phyloP scores from a whole-genome alignment of 2,329 filamentous ascomycete genomes.

The Akanthomyces muscarius region DNA sequence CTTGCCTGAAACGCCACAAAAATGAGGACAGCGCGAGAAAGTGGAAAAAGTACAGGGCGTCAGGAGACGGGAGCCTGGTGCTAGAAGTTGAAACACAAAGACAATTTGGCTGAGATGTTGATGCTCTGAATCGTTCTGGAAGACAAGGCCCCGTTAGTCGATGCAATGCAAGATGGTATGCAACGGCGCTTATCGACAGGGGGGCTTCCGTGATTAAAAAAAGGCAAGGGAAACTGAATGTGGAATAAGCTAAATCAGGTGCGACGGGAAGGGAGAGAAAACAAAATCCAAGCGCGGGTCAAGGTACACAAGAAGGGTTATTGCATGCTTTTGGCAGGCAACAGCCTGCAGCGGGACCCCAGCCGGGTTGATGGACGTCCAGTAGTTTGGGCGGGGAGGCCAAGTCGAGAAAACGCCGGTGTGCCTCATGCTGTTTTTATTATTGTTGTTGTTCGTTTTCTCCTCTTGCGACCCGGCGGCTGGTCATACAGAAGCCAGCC shows the following conservation, averaged over 20 bases:
- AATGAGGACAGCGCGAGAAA: neutral
- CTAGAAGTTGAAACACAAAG: neutral
- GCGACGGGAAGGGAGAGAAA: neutral
- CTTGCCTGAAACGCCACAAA: slow-evolving; percentile 6
- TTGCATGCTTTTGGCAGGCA: neutral
- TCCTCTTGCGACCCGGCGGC: neutral
- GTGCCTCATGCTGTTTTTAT: neutral
- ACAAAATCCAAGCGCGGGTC: neutral
- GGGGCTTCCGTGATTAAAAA: neutral
- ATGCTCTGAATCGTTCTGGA: slow-evolving; percentile 7
- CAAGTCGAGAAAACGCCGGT: neutral
- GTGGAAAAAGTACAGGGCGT: neutral
- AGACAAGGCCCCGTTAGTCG: neutral
- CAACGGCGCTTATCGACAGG: slow-evolving; percentile 8
- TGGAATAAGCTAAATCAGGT: neutral
- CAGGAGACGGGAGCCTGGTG: neutral
- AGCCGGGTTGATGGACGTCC: neutral
- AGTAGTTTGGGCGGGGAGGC: neutral
- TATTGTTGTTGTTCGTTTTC: too few relatives aligned
- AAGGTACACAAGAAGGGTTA: neutral
- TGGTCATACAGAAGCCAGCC: neutral
- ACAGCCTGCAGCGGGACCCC: neutral
- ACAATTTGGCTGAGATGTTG: neutral
- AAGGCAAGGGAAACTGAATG: neutral
- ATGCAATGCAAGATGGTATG: neutral